A percentile compares a stretch with the other conserved stretches of the same genome.
phyloP scores from a whole-genome alignment of 371 early-diverging fungal species.

The Mortierella sp. region DNA sequence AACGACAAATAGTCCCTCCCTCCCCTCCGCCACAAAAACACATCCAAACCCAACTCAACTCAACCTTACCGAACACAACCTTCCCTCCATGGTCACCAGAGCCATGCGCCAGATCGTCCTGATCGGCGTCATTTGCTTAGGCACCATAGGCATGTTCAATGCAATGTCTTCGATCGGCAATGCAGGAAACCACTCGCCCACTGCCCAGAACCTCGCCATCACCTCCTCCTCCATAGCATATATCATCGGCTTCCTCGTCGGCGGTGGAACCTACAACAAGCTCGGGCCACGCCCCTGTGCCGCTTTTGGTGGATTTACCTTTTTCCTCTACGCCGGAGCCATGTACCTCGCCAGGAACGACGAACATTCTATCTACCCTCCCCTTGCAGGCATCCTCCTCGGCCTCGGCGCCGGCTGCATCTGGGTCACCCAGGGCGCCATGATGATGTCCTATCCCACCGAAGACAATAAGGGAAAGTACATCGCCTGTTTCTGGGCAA shows the following conservation, averaged over 20 bases:
- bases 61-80: conserved; percentile 20
- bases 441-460: conserved; percentile 87
- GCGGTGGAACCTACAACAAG: conserved; percentile 71
- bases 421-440: conserved; percentile 87
- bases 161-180: conserved; percentile 57
- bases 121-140: conserved; percentile 56
- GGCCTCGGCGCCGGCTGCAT: conserved; percentile 73
- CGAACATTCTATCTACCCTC: conserved; percentile 62
- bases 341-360: conserved; percentile 67
- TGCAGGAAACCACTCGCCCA: conserved; percentile 51
- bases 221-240: conserved; percentile 58
- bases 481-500: conserved; percentile 86
- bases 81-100: conserved; percentile 15
- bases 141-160: conserved; percentile 58
- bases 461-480: conserved; percentile 84
- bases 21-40: neutral
- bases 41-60: neutral
- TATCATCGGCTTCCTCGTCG: conserved; percentile 61
- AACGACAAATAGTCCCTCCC: neutral
- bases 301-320: conserved; percentile 66
- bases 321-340: conserved; percentile 70
- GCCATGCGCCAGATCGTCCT: conserved; percentile 59
- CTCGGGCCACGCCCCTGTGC: conserved; percentile 67
- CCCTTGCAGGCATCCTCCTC: conserved; percentile 75
- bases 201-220: conserved; percentile 53